phyloP scores from a whole-genome alignment of 176 grass and related monocot genomes.

The Cocos nucifera region DNA sequence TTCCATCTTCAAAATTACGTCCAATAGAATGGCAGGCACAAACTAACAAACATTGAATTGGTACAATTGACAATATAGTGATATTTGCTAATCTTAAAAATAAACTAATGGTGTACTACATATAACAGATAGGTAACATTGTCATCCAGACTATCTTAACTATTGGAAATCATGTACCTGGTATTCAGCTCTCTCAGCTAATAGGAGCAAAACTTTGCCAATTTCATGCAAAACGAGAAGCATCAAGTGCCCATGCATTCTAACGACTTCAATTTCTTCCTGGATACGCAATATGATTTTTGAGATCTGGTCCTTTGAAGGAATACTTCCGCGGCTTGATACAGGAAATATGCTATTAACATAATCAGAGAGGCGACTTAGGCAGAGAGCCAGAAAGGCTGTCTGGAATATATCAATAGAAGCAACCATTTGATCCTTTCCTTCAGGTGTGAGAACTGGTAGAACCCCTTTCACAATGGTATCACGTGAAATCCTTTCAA shows the following conservation, averaged over 20 bases:
- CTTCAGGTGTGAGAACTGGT: constrained; percentile 63
- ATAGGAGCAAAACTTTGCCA: constrained; percentile 68
- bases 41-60: no score
- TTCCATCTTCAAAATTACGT: no score
- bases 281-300: constrained; percentile 88
- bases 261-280: constrained; percentile 96
- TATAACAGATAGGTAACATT: no score
- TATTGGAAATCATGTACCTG: constrained; percentile 43
- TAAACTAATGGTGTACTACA: no score
- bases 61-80: no score
- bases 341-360: constrained; percentile 92
- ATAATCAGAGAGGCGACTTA: constrained; percentile 86
- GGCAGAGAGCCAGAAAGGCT: constrained; percentile 73
- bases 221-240: constrained; percentile 82
- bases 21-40: no score
- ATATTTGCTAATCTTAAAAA: no score
- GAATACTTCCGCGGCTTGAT: constrained; percentile 75
- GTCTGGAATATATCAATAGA: constrained; percentile 84
- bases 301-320: constrained; percentile 96
- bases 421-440: constrained; percentile 69
- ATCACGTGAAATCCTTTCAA: constrained; percentile 86
- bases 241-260: constrained; percentile 78
- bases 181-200: constrained; percentile 89
- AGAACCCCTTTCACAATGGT: constrained; percentile 88
- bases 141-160: no score